A percentile compares a stretch with the other conserved stretches of the same genome.
phyloP scores from a whole-genome alignment of 345 rosid species.

The Abelmoschus esculentus region DNA sequence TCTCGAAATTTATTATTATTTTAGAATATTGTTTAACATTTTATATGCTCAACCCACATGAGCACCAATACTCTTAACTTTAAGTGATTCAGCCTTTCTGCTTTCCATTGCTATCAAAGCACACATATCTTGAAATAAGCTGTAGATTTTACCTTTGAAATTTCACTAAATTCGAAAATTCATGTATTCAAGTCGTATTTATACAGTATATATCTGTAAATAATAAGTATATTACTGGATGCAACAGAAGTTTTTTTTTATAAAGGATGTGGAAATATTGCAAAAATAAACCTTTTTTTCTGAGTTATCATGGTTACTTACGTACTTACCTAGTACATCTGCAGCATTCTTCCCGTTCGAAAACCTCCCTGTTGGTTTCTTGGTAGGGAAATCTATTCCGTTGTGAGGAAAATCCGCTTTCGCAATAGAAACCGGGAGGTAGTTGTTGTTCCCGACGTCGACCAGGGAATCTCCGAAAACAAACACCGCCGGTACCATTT shows the following conservation, averaged over 20 bases:
- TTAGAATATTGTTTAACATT: neutral
- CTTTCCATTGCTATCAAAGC: neutral
- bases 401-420: conserved; percentile 44
- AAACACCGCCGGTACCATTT: conserved; percentile 35
- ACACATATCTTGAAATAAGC: neutral
- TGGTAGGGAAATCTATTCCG: conserved; percentile 44
- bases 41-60: neutral
- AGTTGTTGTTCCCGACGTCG: conserved; percentile 53
- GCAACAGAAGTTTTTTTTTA: too few relatives aligned
- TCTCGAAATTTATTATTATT: too few relatives aligned
- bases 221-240: too few relatives aligned
- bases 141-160: neutral
- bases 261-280: too few relatives aligned
- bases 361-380: conserved; percentile 49
- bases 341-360: conserved; percentile 42
- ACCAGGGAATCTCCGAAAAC: conserved; percentile 56
- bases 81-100: neutral
- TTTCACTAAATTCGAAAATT: too few relatives aligned
- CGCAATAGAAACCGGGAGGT: conserved; percentile 25
- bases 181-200: neutral
- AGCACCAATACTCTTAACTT: neutral
- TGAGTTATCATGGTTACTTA: neutral
- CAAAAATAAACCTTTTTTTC: too few relatives aligned
- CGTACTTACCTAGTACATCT: conserved; percentile 12
- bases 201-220: too few relatives aligned